These are phyloP conservation scores for Nitzschia putrida DNA, from an alignment of 108 stramenopile species.

Conservation along the genomic window DNA sequence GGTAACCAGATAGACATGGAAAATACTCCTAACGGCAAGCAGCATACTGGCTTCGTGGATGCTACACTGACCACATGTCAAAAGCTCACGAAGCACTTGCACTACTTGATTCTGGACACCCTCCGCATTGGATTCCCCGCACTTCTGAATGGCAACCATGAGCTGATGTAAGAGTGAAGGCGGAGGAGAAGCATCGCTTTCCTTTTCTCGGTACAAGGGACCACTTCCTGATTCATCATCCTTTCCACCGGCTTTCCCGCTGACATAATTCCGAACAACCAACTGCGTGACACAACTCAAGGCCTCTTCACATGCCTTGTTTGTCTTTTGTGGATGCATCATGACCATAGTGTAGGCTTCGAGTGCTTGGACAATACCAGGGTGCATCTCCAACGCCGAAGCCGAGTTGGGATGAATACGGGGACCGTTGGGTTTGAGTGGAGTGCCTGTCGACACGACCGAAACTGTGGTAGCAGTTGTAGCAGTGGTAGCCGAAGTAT, in stretches of 20 bases:
- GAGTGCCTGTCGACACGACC: neutral
- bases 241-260: slow-evolving; percentile 71
- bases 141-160: slow-evolving; percentile 41
- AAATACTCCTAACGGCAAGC: slow-evolving; percentile 84
- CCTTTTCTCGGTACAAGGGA: slow-evolving; percentile 5
- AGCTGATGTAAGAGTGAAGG: slow-evolving; percentile 45
- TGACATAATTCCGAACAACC: slow-evolving; percentile 61
- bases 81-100: slow-evolving; percentile 54
- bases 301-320: slow-evolving; percentile 62
- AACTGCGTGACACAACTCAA: slow-evolving; percentile 64
- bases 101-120: slow-evolving; percentile 58
- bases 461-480: neutral
- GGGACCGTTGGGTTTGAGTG: neutral
- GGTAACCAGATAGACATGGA: slow-evolving; percentile 93
- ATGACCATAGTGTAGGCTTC: slow-evolving; percentile 46
- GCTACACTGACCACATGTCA: slow-evolving; percentile 76
- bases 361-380: slow-evolving; percentile 32
- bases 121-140: slow-evolving; percentile 42
- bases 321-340: slow-evolving; percentile 47
- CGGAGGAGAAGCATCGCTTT: neutral
- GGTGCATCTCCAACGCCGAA: slow-evolving; percentile 59
- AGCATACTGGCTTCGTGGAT: slow-evolving; percentile 94
- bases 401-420: neutral
- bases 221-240: slow-evolving; percentile 41
- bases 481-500: neutral